Base-by-base conservation (phyloP, 2,329 filamentous ascomycete species). In the Dothideomycetidae sp. region DNA sequence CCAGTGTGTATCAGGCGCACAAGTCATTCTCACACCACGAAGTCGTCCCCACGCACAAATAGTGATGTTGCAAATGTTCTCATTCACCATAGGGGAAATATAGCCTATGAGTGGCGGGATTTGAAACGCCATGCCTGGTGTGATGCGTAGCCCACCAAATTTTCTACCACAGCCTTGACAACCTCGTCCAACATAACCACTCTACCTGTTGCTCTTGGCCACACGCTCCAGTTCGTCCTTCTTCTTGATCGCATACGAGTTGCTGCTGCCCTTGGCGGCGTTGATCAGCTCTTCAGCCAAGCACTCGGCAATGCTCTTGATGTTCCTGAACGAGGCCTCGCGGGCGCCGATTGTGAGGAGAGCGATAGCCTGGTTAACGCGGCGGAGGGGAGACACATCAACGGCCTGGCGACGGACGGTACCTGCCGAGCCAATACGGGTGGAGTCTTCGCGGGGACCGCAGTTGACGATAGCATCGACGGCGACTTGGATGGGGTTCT, bases 161-260 rank as follows among this genome's bases (percentile, higher is more conserved):
- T 26, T 26, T n/a, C n/a, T 40, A 15, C 26, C 33, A 29, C 31
- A 29, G 19, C 23, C 32, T 40, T 19, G n/a, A n/a, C 33, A 31
- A 35, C 33, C 23, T 26, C 33, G 16, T 28, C 10, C 34, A 43
- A 36, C 35, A 32, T 36, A 42, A 44, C 29, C 23, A 44, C 40
- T 86, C 86, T 96, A 98, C 81, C 90, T 83, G 81, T 98, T 98
- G 78, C 77, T 84, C 84, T 98, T 98, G 71, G 90, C 90, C 59
- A 98, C 90, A 90, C 90, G 90, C 81, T 98, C 90, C 73, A 98
- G 71, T 81, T 98, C 92, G 69, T 98, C 90, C 88, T 98, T 98
- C 85, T 98, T 98, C 85, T 98, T 98, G 80, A 98, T 98, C 61
- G 92, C 90, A 68, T 96, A 98, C 55, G 86, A 94, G 85, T 98